These are phyloP conservation scores for Hymenoscyphus linearis DNA, from an alignment of 2,329 filamentous ascomycete genomes.

Conservation along the genomic window DNA sequence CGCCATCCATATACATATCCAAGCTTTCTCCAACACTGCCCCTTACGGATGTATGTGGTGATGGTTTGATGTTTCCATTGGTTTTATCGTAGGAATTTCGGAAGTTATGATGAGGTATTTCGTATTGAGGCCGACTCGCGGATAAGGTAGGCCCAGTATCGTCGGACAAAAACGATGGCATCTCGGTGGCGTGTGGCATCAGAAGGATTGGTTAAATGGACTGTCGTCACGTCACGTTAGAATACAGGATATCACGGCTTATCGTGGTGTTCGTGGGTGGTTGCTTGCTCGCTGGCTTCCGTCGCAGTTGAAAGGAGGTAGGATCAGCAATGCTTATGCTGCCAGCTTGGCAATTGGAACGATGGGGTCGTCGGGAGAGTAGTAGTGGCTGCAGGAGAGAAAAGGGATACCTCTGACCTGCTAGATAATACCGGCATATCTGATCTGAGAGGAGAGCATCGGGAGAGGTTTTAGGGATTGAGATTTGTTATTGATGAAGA, in stretches of 20 bases:
- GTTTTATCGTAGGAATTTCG: constrained; percentile 31
- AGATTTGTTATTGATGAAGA: constrained; percentile 7
- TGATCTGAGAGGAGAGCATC: constrained; percentile 3
- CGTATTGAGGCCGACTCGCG: constrained; percentile 26
- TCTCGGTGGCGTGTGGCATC: constrained; percentile 42
- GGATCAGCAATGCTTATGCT: constrained; percentile 22
- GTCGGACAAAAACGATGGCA: constrained; percentile 47
- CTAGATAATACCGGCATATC: constrained; percentile 11
- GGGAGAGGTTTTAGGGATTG: not conserved
- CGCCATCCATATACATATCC: constrained; percentile 30
- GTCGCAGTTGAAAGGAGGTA: constrained; percentile 22
- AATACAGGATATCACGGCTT: constrained; percentile 20
- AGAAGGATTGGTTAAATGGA: constrained; percentile 16
- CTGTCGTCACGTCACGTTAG: constrained; percentile 10
- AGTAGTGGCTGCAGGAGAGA: not conserved
- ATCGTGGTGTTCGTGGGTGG: constrained; percentile 18
- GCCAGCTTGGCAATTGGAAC: constrained; percentile 18
- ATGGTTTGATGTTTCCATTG: constrained; percentile 30
- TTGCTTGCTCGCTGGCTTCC: constrained; percentile 5
- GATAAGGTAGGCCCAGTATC: constrained; percentile 31
- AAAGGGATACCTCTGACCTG: constrained; percentile 1
- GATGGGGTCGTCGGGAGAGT: not conserved
- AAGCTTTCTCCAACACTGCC: constrained; percentile 31
- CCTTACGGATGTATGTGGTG: constrained; percentile 29
- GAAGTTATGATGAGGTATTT: constrained; percentile 34